Percentiles rank a stretch among this genome's conserved stretches.
phyloP scores from a whole-genome alignment of 1,139 yeast species.

The Candida sojae region DNA sequence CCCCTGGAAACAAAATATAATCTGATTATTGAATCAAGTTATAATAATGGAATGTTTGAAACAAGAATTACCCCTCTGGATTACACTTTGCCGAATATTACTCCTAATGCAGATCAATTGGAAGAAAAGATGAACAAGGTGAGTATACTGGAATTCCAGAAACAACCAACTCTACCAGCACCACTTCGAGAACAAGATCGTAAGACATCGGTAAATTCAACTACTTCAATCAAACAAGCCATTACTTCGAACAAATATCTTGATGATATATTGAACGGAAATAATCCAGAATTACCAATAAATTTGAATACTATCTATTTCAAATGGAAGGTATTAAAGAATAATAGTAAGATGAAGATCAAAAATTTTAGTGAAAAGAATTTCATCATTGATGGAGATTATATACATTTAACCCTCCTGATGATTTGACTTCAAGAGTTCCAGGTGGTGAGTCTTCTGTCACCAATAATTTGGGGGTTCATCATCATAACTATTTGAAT shows the following conservation, averaged over 20 bases:
- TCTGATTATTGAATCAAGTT: constrained; percentile 7
- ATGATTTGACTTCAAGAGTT: constrained; percentile 52
- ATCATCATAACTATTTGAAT: constrained; percentile 36
- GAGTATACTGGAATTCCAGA: constrained; percentile 6
- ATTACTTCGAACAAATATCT: constrained; percentile 28
- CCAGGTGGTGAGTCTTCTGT: constrained; percentile 29
- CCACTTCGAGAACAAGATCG: constrained; percentile 3
- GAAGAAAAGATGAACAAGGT: constrained; percentile 22
- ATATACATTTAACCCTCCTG: constrained; percentile 82
- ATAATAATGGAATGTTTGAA: constrained; percentile 10
- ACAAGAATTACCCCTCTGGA: constrained; percentile 32
- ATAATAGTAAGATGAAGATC: constrained; percentile 80
- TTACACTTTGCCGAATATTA: constrained; percentile 24
- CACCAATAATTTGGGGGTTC: constrained; percentile 8
- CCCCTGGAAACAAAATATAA: constrained; percentile 16
- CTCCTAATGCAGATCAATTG: constrained; percentile 27
- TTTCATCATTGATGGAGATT: constrained; percentile 89
- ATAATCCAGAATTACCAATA: constrained; percentile 35
- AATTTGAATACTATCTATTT: constrained; percentile 43
- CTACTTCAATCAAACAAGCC: constrained; percentile 9
- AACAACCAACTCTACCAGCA: background rate
- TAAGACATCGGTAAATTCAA: constrained; percentile 6
- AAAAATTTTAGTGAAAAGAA: constrained; percentile 69
- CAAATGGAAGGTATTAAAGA: constrained; percentile 81
- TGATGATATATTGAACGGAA: constrained; percentile 39